Conservation (phyloP, 2,329 filamentous ascomycete genomes). For the Cladorrhinum sp. region DNA sequence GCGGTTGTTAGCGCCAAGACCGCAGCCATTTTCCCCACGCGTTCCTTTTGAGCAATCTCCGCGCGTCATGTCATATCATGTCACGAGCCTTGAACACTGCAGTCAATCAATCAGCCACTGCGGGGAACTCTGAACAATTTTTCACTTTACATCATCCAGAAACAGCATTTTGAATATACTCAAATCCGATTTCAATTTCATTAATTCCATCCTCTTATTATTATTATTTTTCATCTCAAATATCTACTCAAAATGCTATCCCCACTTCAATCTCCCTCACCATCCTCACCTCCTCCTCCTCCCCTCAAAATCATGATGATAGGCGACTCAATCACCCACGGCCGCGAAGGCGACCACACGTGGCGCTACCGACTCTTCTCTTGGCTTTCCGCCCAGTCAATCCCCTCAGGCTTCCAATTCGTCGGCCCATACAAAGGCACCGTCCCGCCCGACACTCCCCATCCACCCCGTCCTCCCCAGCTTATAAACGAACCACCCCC, state of each 20-base stretch:
- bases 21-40: not conserved
- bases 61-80: not conserved
- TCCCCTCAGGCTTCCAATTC: conserved; percentile 31
- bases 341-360: conserved; percentile 40
- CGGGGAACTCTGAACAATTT: not conserved
- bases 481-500: conserved; percentile 15
- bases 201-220: no score
- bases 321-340: conserved; percentile 40
- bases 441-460: conserved; percentile 20
- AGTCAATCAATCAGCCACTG: not conserved
- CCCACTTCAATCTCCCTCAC: not conserved
- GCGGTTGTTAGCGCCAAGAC: not conserved
- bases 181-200: not conserved
- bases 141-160: not conserved
- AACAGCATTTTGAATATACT: no score
- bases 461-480: conserved; percentile 21
- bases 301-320: conserved; percentile 32
- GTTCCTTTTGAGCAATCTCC: not conserved
- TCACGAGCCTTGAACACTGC: no score
- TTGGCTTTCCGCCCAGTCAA: conserved; percentile 33
- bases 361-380: conserved; percentile 43
- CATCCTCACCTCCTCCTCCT: not conserved
- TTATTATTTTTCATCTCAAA: not conserved
- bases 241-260: not conserved
- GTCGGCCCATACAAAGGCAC: conserved; percentile 39